Evolutionary conservation across 495 filamentous ascomycete species (phyloP), one percentile per base, ranked within the genome.

Genomic region (Neurospora africana): DNA sequence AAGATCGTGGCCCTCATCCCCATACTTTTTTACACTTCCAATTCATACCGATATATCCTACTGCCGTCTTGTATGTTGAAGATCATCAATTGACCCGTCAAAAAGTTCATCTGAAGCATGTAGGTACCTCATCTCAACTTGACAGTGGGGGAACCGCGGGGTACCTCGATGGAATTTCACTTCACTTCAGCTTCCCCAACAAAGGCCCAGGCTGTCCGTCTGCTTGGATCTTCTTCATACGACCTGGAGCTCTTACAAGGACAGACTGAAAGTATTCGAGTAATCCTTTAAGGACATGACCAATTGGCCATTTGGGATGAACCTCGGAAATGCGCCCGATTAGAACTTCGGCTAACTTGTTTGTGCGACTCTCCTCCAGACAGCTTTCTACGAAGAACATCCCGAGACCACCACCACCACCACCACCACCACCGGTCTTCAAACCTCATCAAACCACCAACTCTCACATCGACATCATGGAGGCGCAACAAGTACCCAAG

Each of bases 401-500:
- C 35, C 33, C 47, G 11, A 58, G 1, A 21, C 70, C 9, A 30
- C 70, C 39, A 13, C 21, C 5, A 23, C 13, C 33, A 36, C 36
- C 7, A 36, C n/a, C n/a, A n/a, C n/a, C n/a, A n/a, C n/a, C 17
- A 21, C 19, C 30, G 6, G 2, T 68, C 9, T 40, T 72, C 33
- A n/a, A 27, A 15, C 6, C 27, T 33, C 21, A 33, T 36, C 36
- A 21, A n/a, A 53, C 17, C 65, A 61, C 67, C 53, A 72, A 27
- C 5, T 65, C 53, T 9, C 53, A 65, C 27, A 65, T 65, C 53
- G 53, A 65, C 69, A 71, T 23, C 53, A 85, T 85, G 83, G 80
- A 84, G 33, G 73, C 83, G 0, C 77, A 82, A 68, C 80, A 82
- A 44, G 80, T 83, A 4, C 85, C 85, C 61, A 83, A 92, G 78